Base-by-base conservation (phyloP, 208 protist species). In the Crithidia sp. region DNA sequence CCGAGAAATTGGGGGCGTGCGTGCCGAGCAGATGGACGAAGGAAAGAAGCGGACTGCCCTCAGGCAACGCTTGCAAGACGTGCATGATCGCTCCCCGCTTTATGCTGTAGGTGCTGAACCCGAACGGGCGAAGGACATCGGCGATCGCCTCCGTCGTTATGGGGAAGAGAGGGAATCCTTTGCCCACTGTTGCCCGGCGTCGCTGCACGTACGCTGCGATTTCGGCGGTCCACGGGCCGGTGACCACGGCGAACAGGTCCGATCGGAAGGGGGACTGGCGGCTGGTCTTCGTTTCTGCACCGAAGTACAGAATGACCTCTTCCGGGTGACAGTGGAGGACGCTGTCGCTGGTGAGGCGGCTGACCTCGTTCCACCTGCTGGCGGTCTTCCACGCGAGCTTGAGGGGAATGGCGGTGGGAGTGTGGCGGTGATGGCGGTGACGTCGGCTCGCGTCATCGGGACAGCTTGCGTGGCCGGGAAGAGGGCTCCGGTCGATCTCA, bases 41-140 rank as follows among this genome's bases (percentile, higher is more conserved):
- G 7, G 9, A 16, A 28, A 68, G 10, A 8, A 44, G 17, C 13
- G 47, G 40, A 17, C 49, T 64, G 36, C n/a, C 67, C 3, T 53
- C 49, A 4, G 45, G 65, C 0, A 68, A 2, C 0, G 36, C 37
- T 36, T 67, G 28, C 5, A 71, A 47, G 5, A 81, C 45, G 44
- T 66, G 52, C 7, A 62, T 13, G 54, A 71, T 74, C 2, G 70
- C 70, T 5, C 70, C 43, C 47, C 59, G 62, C 66, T 65, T 76
- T 12, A 73, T 36, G 58, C 76, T 82, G 76, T 82, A 69, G 4
- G 70, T 64, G 2, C 62, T 55, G 65, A 55, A 77, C 5, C 50
- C 19, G 69, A 62, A 77, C 41, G 64, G 55, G n/a, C 8, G 60
- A 13, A 82, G 50, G 2, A 71, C 53, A 6, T 56, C 59, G n/a